A percentile compares a stretch with the other conserved stretches of the same genome.
Evolutionary conservation across 2,329 filamentous ascomycete species (phyloP).

Genomic region (Aspergillus tamarii): DNA sequence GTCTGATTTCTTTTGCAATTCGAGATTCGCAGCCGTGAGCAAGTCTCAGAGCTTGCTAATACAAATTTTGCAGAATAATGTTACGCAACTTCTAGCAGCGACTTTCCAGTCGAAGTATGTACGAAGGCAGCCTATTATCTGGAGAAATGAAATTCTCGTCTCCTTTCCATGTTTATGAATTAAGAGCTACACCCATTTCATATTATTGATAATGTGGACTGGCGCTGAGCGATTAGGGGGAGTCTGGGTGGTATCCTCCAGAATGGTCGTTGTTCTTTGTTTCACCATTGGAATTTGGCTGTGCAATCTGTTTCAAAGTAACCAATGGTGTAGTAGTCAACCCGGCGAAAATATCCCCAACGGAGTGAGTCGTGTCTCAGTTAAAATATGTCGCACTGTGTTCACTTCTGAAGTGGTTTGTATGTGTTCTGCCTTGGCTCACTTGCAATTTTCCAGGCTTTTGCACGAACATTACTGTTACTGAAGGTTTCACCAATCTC

Average conservation of each 20-base stretch:
- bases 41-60: not conserved
- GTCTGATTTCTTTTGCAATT: not conserved
- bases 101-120: not conserved
- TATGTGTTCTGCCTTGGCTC: not conserved
- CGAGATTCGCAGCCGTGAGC: not conserved
- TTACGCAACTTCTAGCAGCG: not conserved
- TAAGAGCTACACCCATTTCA: not conserved
- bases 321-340: not conserved
- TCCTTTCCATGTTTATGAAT: not conserved
- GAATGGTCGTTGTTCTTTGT: not conserved
- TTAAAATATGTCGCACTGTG: not conserved
- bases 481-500: not conserved
- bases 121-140: not conserved
- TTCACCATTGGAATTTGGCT: not conserved
- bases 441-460: not conserved
- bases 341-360: not conserved
- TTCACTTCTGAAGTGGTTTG: too few species aligned
- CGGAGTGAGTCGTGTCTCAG: not conserved
- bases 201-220: not conserved
- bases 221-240: not conserved
- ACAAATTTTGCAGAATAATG: not conserved
- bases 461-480: not conserved
- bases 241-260: not conserved
- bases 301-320: not conserved
- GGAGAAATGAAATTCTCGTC: not conserved